These are phyloP conservation scores for Solanum aculeatissimum DNA, from an alignment of 305 asterid genomes.

Conservation along the genomic window DNA sequence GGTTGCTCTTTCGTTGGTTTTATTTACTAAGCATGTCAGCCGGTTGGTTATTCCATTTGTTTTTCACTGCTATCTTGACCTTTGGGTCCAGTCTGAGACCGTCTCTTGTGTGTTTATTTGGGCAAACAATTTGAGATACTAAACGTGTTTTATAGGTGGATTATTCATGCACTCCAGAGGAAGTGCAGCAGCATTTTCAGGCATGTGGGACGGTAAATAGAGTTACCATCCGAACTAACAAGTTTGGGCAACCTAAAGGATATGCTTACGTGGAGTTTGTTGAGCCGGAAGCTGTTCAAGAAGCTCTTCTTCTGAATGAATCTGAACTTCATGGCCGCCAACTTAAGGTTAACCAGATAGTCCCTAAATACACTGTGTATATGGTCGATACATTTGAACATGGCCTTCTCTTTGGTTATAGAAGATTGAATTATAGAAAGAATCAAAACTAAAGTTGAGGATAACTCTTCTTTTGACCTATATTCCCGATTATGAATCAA, in stretches of 20 bases:
- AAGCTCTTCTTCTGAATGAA: conserved; percentile 3
- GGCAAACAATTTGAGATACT: neutral
- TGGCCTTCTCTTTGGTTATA: too few relatives aligned
- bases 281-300: neutral
- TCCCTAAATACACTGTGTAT: neutral
- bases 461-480: too few relatives aligned
- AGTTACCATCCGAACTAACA: conserved; percentile 4
- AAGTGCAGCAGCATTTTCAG: conserved; percentile 6
- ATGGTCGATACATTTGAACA: neutral
- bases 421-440: too few relatives aligned
- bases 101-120: neutral
- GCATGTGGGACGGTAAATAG: conserved; percentile 1
- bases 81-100: neutral
- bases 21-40: neutral
- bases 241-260: conserved; percentile 8
- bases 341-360: neutral
- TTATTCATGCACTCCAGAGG: conserved; percentile 6
- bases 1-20: neutral
- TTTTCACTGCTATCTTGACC: neutral
- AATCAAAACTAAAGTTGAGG: too few relatives aligned
- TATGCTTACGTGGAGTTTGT: conserved; percentile 6
- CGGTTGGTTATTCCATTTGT: neutral
- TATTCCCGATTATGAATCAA: too few relatives aligned
- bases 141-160: conserved; percentile 1
- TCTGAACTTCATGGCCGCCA: conserved; percentile 6